Evolutionary conservation across 768 basidiomycete genomes (phyloP), one percentile per base, ranked within the genome.

Genomic region (Amanita thiersii): DNA sequence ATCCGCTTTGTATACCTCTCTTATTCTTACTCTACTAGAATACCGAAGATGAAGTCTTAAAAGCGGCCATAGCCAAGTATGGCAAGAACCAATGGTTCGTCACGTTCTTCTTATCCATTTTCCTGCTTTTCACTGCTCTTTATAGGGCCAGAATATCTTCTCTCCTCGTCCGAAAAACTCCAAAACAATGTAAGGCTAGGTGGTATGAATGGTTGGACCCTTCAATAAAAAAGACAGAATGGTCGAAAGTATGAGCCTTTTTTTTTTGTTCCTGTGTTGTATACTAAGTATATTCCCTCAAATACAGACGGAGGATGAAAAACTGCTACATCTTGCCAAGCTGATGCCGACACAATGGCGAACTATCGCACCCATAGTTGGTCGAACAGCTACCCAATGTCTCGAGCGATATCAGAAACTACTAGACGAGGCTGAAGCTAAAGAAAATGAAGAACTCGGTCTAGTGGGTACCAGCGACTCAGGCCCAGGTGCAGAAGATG

Each of bases 151-250:
- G 94, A 53, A 98, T 99, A 58, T 96, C 92, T 8, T 98, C 94
- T 23, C 72, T 99, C 21, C 78, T 99, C 39, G 96, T 98, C 25
- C 81, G 96, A 50, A 99, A 99, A 64, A 99, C 96, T 1, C 93
- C 96, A 8, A 99, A 99, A 59, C 96, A 99, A 68, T 99, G 96
- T 70, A 99, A 99, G 63, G 90, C 90, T 1, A 86, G 91, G 29
- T 98, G 94, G 94, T 97, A 94, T 57, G 94, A 97, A 66, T 98
- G 96, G 96, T 68, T 98, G 37, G 96, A 99, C 65, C 96, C 96
- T 4, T 93, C 91, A 39, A 99, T 98, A 64, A 97, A 97, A 65
- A 99, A 99, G 71, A 97, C 94, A 12, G 96, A 98, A 61, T 99
- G 96, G 96, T 96, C 93, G 34, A 98, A 97, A 68, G 92, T 83